These are phyloP conservation scores for Puccinia polysora DNA, from an alignment of 1,284 basidiomycete species.

Conservation along the genomic window DNA sequence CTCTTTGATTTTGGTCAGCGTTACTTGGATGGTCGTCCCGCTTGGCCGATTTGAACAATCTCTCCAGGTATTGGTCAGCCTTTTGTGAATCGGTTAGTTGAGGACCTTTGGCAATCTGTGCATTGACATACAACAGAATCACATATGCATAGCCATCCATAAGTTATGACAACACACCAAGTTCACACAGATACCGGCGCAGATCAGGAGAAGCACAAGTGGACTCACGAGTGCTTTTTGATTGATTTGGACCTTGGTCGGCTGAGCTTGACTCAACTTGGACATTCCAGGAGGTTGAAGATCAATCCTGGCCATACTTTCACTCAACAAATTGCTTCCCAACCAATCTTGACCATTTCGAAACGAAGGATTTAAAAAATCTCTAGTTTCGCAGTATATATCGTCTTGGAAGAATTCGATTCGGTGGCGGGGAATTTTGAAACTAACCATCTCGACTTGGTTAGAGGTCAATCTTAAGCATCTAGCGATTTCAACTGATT, in stretches of 20 bases:
- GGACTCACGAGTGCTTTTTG: conserved; percentile 30
- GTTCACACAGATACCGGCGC: too few species aligned
- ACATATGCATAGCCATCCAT: neutral
- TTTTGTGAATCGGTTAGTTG: conserved; percentile 36
- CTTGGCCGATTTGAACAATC: conserved; percentile 38
- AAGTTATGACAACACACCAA: too few species aligned
- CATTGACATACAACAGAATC: neutral
- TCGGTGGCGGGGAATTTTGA: conserved; percentile 55
- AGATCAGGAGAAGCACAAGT: too few species aligned
- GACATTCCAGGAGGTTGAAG: conserved; percentile 54
- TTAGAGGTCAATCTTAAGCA: conserved; percentile 73
- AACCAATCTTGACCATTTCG: conserved; percentile 44
- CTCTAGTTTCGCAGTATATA: conserved; percentile 54
- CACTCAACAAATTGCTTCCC: conserved; percentile 11
- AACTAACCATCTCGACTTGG: conserved; percentile 63
- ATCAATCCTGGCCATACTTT: conserved; percentile 51
- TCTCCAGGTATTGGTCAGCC: conserved; percentile 25
- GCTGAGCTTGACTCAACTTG: conserved; percentile 48
- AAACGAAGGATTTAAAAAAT: conserved; percentile 48
- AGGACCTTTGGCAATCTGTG: conserved; percentile 24
- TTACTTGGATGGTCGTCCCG: conserved; percentile 1
- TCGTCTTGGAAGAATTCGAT: conserved; percentile 58
- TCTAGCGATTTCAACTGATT: conserved; percentile 65
- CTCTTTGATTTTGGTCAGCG: neutral
- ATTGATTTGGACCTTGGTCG: conserved; percentile 1